Base-by-base conservation (phyloP, 345 rosid genomes). In the Citrus inodora region DNA sequence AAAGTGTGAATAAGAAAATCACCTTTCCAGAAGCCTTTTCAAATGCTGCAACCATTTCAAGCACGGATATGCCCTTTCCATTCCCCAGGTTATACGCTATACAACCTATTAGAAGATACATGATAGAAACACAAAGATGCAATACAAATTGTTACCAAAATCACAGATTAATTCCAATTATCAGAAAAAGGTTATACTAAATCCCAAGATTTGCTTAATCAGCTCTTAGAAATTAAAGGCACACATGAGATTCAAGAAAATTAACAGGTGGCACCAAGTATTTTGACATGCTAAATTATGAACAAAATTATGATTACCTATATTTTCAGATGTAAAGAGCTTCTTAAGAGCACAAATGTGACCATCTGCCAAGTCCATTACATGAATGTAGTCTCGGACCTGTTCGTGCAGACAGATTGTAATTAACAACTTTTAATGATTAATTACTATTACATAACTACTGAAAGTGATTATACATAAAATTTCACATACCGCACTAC, bases 321-420 rank as follows among this genome's bases (percentile, higher is more conserved):
- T 92, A 77, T 85, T 76, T 62, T 91, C 78, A 30, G 90, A 60
- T 35, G 88, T 70, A 73, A 90, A 87, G 21, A 94, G 87, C 88
- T 91, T 96, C 85, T 75, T 83, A 62, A 96, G 86, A 51, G 98
- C 98, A 71, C 94, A 95, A 4, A 92, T 89, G 82, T 93, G 98
- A 13, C 99, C 98, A 86, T 92, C 98, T 75, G 98, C 99, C 61
- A 96, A 86, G 86, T 94, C 98, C 97, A 96, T 92, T 32, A 96
- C 99, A 85, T 94, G 98, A 67, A 93, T 89, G 82, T 96, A 96
- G 78, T 96, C 99, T 83, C 97, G 87, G 21, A 96, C 80, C 99
- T 93, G 90, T 82, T 63, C 56, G 79, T 19, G 58, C 35, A 66
- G 67, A 70, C 73, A 10, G 1, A 46, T 46, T 46, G 5, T 46